Percentiles rank a stretch among this genome's conserved stretches.
Conservation (phyloP, 257 asterid genomes). For the Solanum habrochaites region DNA sequence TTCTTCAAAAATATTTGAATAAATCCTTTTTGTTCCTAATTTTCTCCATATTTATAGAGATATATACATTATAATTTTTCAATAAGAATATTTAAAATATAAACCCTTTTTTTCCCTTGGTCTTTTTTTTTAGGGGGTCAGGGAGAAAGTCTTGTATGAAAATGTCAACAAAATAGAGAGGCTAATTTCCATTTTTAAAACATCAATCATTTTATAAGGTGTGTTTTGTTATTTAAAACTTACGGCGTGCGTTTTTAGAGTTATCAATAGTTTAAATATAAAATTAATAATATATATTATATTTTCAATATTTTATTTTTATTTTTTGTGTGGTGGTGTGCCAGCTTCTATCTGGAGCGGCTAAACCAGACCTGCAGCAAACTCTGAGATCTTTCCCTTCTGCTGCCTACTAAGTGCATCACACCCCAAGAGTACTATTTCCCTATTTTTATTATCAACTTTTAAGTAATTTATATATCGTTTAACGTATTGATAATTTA, state of each 20-base stretch:
- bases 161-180: constrained; percentile 13
- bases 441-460: too few species aligned
- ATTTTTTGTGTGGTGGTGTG: constrained; percentile 45
- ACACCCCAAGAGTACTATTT: constrained; percentile 33
- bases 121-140: background rate
- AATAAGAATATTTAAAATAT: too few species aligned
- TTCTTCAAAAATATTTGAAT: background rate
- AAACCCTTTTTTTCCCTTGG: background rate
- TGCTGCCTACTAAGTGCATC: constrained; percentile 82
- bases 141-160: constrained; percentile 20
- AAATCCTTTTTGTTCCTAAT: background rate
- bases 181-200: constrained; percentile 33
- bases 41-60: background rate
- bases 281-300: too few species aligned
- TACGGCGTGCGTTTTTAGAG: rapidly evolving
- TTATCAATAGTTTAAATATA: background rate
- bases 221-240: background rate
- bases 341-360: constrained; percentile 72
- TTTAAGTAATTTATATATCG: too few species aligned
- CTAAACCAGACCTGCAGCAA: constrained; percentile 64
- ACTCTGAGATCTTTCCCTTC: constrained; percentile 97
- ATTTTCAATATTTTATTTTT: background rate
- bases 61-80: background rate
- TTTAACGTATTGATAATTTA: background rate
- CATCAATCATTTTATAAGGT: constrained; percentile 46